These are phyloP conservation scores for Cephaloascus albidus DNA, from an alignment of 805 yeast species.

Conservation along the genomic window DNA sequence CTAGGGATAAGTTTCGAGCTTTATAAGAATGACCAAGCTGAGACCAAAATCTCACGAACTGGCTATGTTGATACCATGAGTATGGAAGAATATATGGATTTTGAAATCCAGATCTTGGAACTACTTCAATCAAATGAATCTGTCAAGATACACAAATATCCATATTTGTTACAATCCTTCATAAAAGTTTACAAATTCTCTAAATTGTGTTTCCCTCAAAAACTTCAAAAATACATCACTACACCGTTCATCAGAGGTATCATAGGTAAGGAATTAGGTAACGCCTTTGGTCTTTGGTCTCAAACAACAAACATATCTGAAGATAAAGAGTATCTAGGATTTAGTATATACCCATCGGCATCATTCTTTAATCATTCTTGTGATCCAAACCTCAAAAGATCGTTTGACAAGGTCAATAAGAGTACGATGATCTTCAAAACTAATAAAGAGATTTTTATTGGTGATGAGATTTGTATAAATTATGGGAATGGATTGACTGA, in stretches of 20 bases:
- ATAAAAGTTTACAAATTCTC: conserved; percentile 26
- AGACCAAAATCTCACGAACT: too few relatives aligned
- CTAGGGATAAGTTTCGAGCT: conserved; percentile 15
- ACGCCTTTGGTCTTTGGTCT: conserved; percentile 36
- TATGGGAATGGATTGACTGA: conserved; percentile 27
- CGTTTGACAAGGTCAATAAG: conserved; percentile 10
- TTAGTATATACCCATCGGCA: conserved; percentile 30
- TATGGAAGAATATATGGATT: conserved; percentile 1
- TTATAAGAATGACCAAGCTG: conserved; percentile 6
- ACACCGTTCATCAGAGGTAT: conserved; percentile 17
- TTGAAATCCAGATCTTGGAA: conserved; percentile 16
- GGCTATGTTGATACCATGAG: not conserved
- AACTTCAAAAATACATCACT: conserved; percentile 15
- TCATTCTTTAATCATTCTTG: conserved; percentile 35
- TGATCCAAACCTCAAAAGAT: conserved; percentile 21
- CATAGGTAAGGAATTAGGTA: conserved; percentile 26
- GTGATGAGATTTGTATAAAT: conserved; percentile 27
- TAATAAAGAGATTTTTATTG: conserved; percentile 12
- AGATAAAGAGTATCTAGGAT: conserved; percentile 28
- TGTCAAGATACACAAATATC: conserved; percentile 22
- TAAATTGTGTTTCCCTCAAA: conserved; percentile 11
- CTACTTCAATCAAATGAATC: conserved; percentile 23
- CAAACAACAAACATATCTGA: conserved; percentile 9
- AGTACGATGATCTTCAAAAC: conserved; percentile 14
- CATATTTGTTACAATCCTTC: conserved; percentile 23